Percentiles rank a stretch among this genome's conserved stretches.
Conservation (phyloP, 441 rosid genomes). For the Arabidopsis lyrata region DNA sequence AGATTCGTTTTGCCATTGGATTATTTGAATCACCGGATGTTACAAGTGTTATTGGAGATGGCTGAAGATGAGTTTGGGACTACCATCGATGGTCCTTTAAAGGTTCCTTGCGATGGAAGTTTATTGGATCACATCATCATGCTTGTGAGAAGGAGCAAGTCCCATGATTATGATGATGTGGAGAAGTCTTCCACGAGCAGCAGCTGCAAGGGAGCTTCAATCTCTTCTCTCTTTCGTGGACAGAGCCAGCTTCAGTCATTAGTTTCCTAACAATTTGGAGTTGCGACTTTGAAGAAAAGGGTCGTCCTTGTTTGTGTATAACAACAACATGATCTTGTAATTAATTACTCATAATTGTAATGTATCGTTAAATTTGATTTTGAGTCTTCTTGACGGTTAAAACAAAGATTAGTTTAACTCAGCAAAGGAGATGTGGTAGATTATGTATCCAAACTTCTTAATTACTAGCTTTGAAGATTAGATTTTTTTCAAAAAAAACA, state of each 20-base stretch:
- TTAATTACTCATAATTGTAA: not conserved
- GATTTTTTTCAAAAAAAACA: too few relatives aligned
- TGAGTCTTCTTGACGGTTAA: not conserved
- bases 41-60: slow-evolving; percentile 52
- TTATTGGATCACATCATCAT: slow-evolving; percentile 49
- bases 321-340: not conserved
- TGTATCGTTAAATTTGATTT: not conserved
- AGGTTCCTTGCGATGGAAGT: slow-evolving; percentile 57
- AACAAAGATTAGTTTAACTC: too few relatives aligned
- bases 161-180: slow-evolving; percentile 16
- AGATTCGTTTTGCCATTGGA: slow-evolving; percentile 52
- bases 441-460: not conserved
- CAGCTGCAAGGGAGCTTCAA: slow-evolving; percentile 43
- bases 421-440: not conserved
- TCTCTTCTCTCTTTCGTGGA: slow-evolving; percentile 39
- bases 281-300: not conserved
- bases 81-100: slow-evolving; percentile 50
- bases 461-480: not conserved
- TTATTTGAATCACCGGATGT: slow-evolving; percentile 55
- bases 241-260: slow-evolving; percentile 29
- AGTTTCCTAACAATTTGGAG: slow-evolving; percentile 13
- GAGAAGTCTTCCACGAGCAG: slow-evolving; percentile 38
- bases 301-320: slow-evolving; percentile 5
- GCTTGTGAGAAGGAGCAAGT: slow-evolving; percentile 43
- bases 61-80: slow-evolving; percentile 60